Percentiles rank a stretch among this genome's conserved stretches.
Evolutionary conservation across 345 rosid species (phyloP).

Genomic region (Salix suchowensis): DNA sequence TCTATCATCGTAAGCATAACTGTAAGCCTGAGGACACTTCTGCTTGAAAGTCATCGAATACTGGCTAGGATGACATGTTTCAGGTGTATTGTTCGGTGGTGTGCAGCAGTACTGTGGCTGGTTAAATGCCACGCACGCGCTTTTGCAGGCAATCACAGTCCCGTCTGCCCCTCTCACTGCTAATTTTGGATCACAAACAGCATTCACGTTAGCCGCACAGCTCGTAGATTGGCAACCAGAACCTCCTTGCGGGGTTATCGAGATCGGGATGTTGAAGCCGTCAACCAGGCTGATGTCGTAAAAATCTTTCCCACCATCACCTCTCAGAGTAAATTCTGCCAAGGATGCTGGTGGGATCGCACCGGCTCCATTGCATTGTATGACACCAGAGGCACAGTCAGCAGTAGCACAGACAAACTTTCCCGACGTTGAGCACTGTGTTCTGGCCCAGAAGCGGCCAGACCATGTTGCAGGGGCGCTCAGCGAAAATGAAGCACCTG

Average conservation of each 20-base stretch:
- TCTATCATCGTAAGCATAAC: too few relatives aligned
- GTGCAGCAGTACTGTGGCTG: slow-evolving; percentile 44
- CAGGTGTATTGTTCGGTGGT: slow-evolving; percentile 29
- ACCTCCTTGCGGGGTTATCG: too few relatives aligned
- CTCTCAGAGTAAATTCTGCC: too few relatives aligned
- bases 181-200: slow-evolving; percentile 21
- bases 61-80: slow-evolving; percentile 40
- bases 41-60: not conserved
- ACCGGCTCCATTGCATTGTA: slow-evolving; percentile 35
- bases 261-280: too few relatives aligned
- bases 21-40: too few relatives aligned
- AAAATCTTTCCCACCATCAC: too few relatives aligned
- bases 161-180: slow-evolving; percentile 18
- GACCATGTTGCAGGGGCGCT: slow-evolving; percentile 38
- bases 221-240: too few relatives aligned
- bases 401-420: slow-evolving; percentile 37
- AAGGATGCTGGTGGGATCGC: slow-evolving; percentile 21
- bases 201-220: too few relatives aligned
- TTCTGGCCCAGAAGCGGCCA: slow-evolving; percentile 50
- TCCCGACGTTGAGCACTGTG: slow-evolving; percentile 35
- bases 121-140: too few relatives aligned
- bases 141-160: slow-evolving; percentile 14
- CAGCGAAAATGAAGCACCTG: slow-evolving; percentile 22
- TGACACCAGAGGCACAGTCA: slow-evolving; percentile 33
- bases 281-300: too few relatives aligned